These are phyloP conservation scores for Spiromastix sp. DNA, from an alignment of 2,329 filamentous ascomycete species.

Conservation along the genomic window DNA sequence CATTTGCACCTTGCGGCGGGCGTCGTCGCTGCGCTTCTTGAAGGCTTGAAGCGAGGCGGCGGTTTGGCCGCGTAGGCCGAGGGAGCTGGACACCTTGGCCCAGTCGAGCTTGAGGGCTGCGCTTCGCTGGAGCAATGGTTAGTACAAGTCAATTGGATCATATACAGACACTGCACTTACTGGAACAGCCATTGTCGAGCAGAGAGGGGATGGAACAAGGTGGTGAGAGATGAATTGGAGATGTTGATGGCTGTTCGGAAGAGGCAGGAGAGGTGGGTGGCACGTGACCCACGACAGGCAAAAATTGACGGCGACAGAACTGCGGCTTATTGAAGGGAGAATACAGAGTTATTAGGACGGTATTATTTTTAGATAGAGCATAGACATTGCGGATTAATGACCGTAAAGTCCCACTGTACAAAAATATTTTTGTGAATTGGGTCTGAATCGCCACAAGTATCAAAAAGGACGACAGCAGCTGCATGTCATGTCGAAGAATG, in stretches of 20 bases:
- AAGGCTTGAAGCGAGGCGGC: conserved; percentile 84
- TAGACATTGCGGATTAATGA: no score
- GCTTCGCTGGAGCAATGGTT: conserved; percentile 59
- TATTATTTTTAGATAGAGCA: no score
- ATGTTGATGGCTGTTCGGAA: conserved; percentile 8
- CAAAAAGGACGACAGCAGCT: no score
- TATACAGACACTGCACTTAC: conserved; percentile 11
- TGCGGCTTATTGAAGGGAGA: background rate
- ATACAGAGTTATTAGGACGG: background rate
- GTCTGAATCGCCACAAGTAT: no score
- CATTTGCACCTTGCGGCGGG: conserved; percentile 79
- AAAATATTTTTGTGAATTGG: no score
- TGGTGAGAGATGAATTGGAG: conserved; percentile 4
- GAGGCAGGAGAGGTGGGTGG: conserved; percentile 1
- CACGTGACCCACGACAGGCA: conserved; percentile 10
- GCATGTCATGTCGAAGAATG: no score
- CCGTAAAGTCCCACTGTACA: no score
- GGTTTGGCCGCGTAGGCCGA: conserved; percentile 93
- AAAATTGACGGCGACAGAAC: conserved; percentile 2
- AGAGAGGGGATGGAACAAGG: conserved; percentile 19
- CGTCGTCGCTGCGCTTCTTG: conserved; percentile 99
- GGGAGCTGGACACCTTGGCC: conserved; percentile 85
- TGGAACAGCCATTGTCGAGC: conserved; percentile 35
- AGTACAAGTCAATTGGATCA: background rate
- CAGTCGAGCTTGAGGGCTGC: conserved; percentile 99